Evolutionary conservation across 176 grass and related monocot genomes (phyloP).

Genomic region (Luzula sylvatica): DNA sequence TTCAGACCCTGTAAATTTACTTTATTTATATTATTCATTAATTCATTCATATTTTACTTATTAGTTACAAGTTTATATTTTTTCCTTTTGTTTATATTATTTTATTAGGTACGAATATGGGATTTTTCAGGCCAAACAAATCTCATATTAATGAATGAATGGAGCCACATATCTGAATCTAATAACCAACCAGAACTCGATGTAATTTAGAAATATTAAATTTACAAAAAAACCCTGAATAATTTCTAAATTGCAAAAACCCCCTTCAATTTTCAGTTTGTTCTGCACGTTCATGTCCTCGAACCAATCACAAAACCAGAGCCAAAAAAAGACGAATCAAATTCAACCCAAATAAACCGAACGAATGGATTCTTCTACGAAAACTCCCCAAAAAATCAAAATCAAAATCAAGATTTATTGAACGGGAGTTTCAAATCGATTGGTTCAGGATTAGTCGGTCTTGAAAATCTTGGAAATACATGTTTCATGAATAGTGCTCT

Average conservation of each 20-base stretch:
- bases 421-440: conserved; percentile 38
- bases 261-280: conserved; percentile 43
- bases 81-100: conserved; percentile 20
- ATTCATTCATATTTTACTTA: conserved; percentile 6
- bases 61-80: background rate
- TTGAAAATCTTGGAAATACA: conserved; percentile 96
- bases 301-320: conserved; percentile 38
- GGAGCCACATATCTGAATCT: conserved; percentile 61
- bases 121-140: conserved; percentile 88
- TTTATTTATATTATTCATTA: background rate
- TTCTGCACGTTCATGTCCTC: conserved; percentile 68
- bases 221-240: background rate
- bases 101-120: conserved; percentile 75
- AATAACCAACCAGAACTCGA: conserved; percentile 59
- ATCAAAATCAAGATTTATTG: conserved; percentile 37
- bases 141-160: conserved; percentile 77
- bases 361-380: conserved; percentile 25
- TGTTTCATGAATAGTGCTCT: conserved; percentile 98
- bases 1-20: conserved; percentile 53
- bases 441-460: conserved; percentile 62
- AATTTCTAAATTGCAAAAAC: too few species aligned
- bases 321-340: conserved; percentile 39
- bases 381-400: background rate
- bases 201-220: conserved; percentile 27
- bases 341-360: conserved; percentile 26